Conservation (phyloP, 176 grass and related monocot genomes). For the Neostapfia colusana region DNA sequence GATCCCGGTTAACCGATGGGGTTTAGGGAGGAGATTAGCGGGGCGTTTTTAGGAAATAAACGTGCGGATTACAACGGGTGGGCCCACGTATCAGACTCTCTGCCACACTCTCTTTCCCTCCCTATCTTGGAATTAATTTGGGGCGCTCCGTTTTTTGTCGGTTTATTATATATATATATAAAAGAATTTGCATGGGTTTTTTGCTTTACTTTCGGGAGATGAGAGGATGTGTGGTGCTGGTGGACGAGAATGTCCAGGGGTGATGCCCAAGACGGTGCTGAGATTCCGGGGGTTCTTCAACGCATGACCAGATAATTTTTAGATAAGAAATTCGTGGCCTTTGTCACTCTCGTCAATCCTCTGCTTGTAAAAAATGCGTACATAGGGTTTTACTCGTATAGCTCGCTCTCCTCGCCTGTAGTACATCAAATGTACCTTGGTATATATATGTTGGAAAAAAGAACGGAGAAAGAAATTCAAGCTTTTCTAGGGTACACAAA, state of each 20-base stretch:
- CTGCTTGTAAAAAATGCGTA: neutral
- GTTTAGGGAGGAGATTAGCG: conserved; percentile 39
- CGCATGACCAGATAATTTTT: conserved; percentile 54
- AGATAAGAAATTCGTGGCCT: conserved; percentile 68
- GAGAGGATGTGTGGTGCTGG: conserved; percentile 39
- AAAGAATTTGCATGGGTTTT: conserved; percentile 1
- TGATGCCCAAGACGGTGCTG: conserved; percentile 49
- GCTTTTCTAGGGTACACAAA: neutral
- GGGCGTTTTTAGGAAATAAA: conserved; percentile 47
- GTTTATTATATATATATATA: neutral
- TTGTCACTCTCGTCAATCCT: neutral
- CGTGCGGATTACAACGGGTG: conserved; percentile 2
- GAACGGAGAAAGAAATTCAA: neutral
- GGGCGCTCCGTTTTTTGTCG: conserved; percentile 6
- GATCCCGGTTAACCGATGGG: conserved; percentile 47
- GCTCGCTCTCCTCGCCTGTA: neutral
- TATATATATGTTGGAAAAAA: neutral
- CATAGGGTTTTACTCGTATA: neutral
- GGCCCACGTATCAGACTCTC: conserved; percentile 4
- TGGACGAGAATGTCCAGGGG: conserved; percentile 51
- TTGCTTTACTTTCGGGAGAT: conserved; percentile 26
- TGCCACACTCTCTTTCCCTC: neutral
- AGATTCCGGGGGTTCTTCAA: conserved; percentile 40
- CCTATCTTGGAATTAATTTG: conserved; percentile 34
- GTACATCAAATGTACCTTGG: neutral